These are phyloP conservation scores for Kwoniella heveanensis DNA, from an alignment of 768 basidiomycete species.

Conservation along the genomic window DNA sequence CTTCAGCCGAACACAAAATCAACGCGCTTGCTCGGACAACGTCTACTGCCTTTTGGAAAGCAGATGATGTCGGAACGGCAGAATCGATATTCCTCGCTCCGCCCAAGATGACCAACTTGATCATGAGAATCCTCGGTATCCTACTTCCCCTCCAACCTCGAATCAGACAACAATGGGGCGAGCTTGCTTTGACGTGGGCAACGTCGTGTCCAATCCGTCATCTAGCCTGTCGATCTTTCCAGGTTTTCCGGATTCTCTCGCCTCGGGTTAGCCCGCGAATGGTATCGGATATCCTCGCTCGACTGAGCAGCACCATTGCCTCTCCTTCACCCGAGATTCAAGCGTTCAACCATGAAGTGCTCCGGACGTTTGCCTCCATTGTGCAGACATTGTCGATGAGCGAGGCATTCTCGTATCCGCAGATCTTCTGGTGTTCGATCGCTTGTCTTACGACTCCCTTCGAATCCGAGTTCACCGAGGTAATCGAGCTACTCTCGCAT, in stretches of 20 bases:
- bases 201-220: slow-evolving; percentile 83
- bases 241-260: slow-evolving; percentile 80
- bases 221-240: slow-evolving; percentile 83
- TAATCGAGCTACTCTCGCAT: slow-evolving; percentile 66
- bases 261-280: slow-evolving; percentile 71
- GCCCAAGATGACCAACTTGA: slow-evolving; percentile 59
- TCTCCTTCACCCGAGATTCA: slow-evolving; percentile 75
- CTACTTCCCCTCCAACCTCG: slow-evolving; percentile 70
- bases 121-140: slow-evolving; percentile 67
- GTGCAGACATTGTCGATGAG: slow-evolving; percentile 64
- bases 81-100: slow-evolving; percentile 49
- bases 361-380: slow-evolving; percentile 65
- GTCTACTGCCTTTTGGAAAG: slow-evolving; percentile 47
- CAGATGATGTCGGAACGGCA: slow-evolving; percentile 29
- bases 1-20: slow-evolving; percentile 34
- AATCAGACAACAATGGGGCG: slow-evolving; percentile 76
- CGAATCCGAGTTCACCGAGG: slow-evolving; percentile 74
- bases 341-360: slow-evolving; percentile 77
- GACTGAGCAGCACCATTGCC: slow-evolving; percentile 80
- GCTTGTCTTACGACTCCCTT: slow-evolving; percentile 81
- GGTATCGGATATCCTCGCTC: slow-evolving; percentile 75
- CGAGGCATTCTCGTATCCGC: slow-evolving; percentile 67
- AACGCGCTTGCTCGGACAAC: slow-evolving; percentile 33
- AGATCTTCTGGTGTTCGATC: slow-evolving; percentile 81
- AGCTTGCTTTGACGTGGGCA: slow-evolving; percentile 77